Percentiles rank a stretch among this genome's conserved stretches.
Evolutionary conservation across 768 basidiomycete species (phyloP).

Genomic region (Crucibulum laeve): DNA sequence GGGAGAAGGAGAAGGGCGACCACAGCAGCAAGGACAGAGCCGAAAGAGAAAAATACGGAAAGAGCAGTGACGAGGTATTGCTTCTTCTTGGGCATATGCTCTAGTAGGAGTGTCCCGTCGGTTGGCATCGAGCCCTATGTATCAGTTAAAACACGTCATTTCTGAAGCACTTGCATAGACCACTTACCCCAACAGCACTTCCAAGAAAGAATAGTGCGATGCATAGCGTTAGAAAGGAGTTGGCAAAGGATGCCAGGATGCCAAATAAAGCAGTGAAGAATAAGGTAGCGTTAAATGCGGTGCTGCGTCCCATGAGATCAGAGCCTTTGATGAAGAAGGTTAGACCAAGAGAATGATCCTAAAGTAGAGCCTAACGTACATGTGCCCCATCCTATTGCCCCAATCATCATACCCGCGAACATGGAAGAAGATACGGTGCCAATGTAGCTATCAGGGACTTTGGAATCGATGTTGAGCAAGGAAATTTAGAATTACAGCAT

Average conservation of each 20-base stretch:
- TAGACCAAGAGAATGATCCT: neutral
- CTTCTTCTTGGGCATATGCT: constrained; percentile 90
- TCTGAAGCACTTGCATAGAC: neutral
- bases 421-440: constrained; percentile 84
- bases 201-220: constrained; percentile 82
- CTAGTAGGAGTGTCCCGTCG: constrained; percentile 87
- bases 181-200: constrained; percentile 84
- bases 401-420: constrained; percentile 98
- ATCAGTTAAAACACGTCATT: neutral
- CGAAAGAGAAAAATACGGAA: constrained; percentile 94
- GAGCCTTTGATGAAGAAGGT: constrained; percentile 43
- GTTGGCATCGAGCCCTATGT: constrained; percentile 91
- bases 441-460: constrained; percentile 73
- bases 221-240: constrained; percentile 67
- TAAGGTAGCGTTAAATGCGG: constrained; percentile 91
- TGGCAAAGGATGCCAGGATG: constrained; percentile 68
- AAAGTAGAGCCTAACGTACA: no score
- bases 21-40: constrained; percentile 80
- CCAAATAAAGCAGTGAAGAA: constrained; percentile 91
- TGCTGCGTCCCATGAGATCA: constrained; percentile 81
- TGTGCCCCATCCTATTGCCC: constrained; percentile 88
- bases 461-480: neutral
- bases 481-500: neutral
- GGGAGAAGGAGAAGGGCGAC: constrained; percentile 82
- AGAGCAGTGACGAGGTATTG: constrained; percentile 89